A percentile compares a stretch with the other conserved stretches of the same genome.
Evolutionary conservation across 495 filamentous ascomycete species (phyloP).

Genomic region (Neurospora sp.): DNA sequence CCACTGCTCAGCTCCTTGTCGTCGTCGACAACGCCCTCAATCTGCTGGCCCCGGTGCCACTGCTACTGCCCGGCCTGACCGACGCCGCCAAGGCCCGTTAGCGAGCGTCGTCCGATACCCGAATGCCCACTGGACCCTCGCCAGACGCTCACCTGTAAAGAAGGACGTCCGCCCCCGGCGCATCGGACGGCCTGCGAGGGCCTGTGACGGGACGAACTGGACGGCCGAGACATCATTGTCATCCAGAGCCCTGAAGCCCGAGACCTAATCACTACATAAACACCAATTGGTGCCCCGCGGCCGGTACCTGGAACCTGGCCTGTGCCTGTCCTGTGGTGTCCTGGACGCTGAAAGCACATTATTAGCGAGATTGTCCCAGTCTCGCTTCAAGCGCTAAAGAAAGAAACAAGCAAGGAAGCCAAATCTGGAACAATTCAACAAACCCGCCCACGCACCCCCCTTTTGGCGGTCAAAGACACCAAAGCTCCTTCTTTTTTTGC

Average conservation of each 20-base stretch:
- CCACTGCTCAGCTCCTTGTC: not conserved
- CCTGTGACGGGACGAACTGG: not conserved
- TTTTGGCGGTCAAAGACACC: not conserved
- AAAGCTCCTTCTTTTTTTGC: not conserved
- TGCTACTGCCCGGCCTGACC: not conserved
- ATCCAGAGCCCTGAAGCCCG: not conserved
- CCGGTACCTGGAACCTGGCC: not conserved
- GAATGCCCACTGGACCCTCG: not conserved
- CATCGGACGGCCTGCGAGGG: not conserved
- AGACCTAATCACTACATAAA: not conserved
- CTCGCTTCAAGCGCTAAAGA: not conserved
- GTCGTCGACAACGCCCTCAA: not conserved
- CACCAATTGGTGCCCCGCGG: not conserved
- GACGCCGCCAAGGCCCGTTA: not conserved
- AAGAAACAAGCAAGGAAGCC: not conserved
- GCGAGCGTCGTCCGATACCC: not conserved
- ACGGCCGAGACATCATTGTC: not conserved
- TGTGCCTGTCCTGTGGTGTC: not conserved
- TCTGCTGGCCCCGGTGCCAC: not conserved
- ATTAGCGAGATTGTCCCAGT: not conserved
- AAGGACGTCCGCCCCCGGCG: not conserved
- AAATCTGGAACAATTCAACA: not conserved
- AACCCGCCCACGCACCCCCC: not conserved
- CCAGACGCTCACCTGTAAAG: not conserved
- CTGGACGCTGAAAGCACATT: conserved; percentile 1